A percentile compares a stretch with the other conserved stretches of the same genome.
These are phyloP conservation scores for Mytilinidion resinicola DNA, from an alignment of 495 filamentous ascomycete genomes.

Conservation along the genomic window DNA sequence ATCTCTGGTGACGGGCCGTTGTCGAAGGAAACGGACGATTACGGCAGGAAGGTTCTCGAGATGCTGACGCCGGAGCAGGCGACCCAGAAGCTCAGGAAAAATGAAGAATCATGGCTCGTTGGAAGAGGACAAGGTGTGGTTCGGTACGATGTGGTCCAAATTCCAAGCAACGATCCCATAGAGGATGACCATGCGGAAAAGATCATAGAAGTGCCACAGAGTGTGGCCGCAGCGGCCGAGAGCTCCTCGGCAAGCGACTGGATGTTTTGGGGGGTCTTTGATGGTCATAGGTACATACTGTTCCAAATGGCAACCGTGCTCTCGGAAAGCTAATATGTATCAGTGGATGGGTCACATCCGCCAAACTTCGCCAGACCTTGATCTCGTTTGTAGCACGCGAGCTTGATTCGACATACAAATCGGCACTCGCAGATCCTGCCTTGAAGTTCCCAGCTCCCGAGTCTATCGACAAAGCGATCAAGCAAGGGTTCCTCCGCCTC, in stretches of 20 bases:
- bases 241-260: slow-evolving; percentile 68
- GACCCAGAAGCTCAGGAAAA: slow-evolving; percentile 77
- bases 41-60: slow-evolving; percentile 74
- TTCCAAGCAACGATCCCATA: slow-evolving; percentile 94
- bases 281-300: slow-evolving; percentile 74
- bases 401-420: slow-evolving; percentile 86
- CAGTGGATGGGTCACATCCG: slow-evolving; percentile 96
- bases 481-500: slow-evolving; percentile 77
- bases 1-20: slow-evolving; percentile 76
- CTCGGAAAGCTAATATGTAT: neutral
- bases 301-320: neutral
- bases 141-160: slow-evolving; percentile 90
- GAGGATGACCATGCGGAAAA: slow-evolving; percentile 98
- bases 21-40: slow-evolving; percentile 75
- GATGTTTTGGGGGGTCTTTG: slow-evolving; percentile 99
- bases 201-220: slow-evolving; percentile 78
- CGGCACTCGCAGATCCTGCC: slow-evolving; percentile 56
- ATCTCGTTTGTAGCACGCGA: slow-evolving; percentile 91
- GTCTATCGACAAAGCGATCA: slow-evolving; percentile 85
- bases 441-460: slow-evolving; percentile 58
- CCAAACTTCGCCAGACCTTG: slow-evolving; percentile 85
- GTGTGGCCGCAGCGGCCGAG: slow-evolving; percentile 45
- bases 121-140: slow-evolving; percentile 86
- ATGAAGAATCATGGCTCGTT: slow-evolving; percentile 86
- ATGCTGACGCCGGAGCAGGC: slow-evolving; percentile 97